Percentiles rank a stretch among this genome's conserved stretches.
These are phyloP conservation scores for Leccinum boreale DNA, from an alignment of 768 basidiomycete species.

Conservation along the genomic window DNA sequence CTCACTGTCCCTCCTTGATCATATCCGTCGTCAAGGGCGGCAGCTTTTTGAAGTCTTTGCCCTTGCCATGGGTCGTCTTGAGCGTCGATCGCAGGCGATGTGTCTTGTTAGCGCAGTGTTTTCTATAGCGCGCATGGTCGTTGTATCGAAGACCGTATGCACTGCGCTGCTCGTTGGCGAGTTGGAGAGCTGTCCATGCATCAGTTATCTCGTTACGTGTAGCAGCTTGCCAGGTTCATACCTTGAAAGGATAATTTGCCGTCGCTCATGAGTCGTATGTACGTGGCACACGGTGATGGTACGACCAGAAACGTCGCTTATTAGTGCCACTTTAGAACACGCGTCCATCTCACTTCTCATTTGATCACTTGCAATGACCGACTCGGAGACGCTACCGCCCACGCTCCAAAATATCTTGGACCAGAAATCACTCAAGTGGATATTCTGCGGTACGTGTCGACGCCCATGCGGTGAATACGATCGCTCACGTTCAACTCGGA, in stretches of 20 bases:
- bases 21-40: conserved; percentile 63
- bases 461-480: conserved; percentile 8
- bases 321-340: conserved; percentile 14
- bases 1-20: conserved; percentile 84
- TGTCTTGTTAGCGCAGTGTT: conserved; percentile 89
- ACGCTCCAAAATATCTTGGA: conserved; percentile 94
- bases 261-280: conserved; percentile 21
- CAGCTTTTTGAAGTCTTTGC: conserved; percentile 85
- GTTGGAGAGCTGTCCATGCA: conserved; percentile 62
- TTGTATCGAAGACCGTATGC: conserved; percentile 90
- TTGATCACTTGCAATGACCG: conserved; percentile 38
- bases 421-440: conserved; percentile 94
- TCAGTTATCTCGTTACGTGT: background rate
- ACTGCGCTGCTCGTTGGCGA: conserved; percentile 85
- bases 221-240: conserved; percentile 21
- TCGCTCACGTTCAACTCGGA: conserved; percentile 9
- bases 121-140: conserved; percentile 87
- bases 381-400: conserved; percentile 58
- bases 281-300: conserved; percentile 3
- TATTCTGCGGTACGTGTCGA: conserved; percentile 88
- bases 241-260: conserved; percentile 39
- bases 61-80: conserved; percentile 85
- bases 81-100: conserved; percentile 82
- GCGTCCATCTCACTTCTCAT: conserved; percentile 15
- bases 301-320: conserved; percentile 10